Percentiles rank a stretch among this genome's conserved stretches.
phyloP scores from a whole-genome alignment of 2,329 filamentous ascomycete species.

The Zopfia rhizophila region DNA sequence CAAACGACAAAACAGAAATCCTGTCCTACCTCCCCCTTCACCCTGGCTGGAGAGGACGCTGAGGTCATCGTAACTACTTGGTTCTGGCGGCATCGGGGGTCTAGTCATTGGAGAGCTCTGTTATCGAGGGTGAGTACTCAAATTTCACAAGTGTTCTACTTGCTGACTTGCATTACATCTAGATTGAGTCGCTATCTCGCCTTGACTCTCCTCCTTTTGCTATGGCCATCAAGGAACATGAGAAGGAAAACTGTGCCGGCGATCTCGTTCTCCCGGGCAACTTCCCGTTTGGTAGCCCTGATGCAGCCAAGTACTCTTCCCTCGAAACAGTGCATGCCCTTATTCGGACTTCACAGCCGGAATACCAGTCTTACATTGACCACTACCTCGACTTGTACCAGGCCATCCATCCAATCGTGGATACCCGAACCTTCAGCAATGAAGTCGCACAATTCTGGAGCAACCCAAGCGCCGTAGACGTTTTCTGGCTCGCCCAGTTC shows the following conservation, averaged over 20 bases:
- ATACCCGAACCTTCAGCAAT: conserved; percentile 13
- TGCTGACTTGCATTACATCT: not conserved
- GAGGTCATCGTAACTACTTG: conserved; percentile 30
- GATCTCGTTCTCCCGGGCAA: conserved; percentile 33
- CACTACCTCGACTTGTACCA: conserved; percentile 27
- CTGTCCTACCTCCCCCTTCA: conserved; percentile 10
- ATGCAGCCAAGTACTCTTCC: conserved; percentile 26
- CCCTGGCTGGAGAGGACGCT: conserved; percentile 22
- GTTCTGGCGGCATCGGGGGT: conserved; percentile 30
- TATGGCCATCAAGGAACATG: conserved; percentile 25
- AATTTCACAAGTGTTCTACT: not conserved
- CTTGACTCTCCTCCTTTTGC: conserved; percentile 17
- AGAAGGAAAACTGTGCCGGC: conserved; percentile 21
- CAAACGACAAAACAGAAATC: conserved; percentile 5
- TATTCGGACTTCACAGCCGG: conserved; percentile 11
- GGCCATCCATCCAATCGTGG: conserved; percentile 21
- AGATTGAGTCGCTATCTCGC: conserved; percentile 27
- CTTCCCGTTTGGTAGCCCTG: conserved; percentile 30
- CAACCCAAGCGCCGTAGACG: conserved; percentile 12
- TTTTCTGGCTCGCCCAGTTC: conserved; percentile 29
- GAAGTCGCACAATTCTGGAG: conserved; percentile 21
- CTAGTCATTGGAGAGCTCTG: conserved; percentile 27
- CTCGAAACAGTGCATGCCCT: conserved; percentile 17
- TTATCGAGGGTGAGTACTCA: conserved; percentile 20
- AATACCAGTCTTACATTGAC: conserved; percentile 15